Base-by-base conservation (phyloP, 805 yeast species). In the Myxozyma neotropica region DNA sequence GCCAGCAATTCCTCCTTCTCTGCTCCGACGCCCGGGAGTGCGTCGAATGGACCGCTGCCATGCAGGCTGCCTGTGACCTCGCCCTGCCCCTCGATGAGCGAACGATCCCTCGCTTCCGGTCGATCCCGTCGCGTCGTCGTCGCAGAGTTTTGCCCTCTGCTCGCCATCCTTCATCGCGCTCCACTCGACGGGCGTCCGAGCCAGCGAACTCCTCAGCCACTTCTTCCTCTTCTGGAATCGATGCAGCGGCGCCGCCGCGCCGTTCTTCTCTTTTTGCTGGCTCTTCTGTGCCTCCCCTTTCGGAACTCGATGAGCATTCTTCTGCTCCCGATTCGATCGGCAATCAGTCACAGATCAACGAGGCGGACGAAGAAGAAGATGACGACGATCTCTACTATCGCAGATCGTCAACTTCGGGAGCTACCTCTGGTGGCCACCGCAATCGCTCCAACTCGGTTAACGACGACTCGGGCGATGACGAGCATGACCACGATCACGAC, bases 101-200 rank as follows among this genome's bases (percentile, higher is more conserved):
- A 49, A 85, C 83, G 51, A 73, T 83, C 70, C 97, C 96, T 12
- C 81, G 79, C 44, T 90, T 86, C 69, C 80, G 94, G 69, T 85
- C 93, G 0, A 90, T 89, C 15, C 96, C 96, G 4, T 76, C 93
- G 63, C 79, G 94, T 62, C 78, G 92, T 65, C 77, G 89, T 48
- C 76, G 80, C 43, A 71, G 75, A 15, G 55, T 62, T 4, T 36
- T 62, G 50, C 66, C 66, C 2, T 55, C 61, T 23, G 66, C 61
- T 8, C 39, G 66, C n/a, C 63, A 45, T 40, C 59, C 65, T 23
- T 49, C 59, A 33, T 42, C 63, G 29, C 53, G 44, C 23, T 21
- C 57, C 8, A 36, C 51, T 6, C 43, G 61, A n/a, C 50, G 55
- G 5, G 52, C 51, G 21, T 42, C 45, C 13, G 53, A 42, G 29